Evolutionary conservation across 108 stramenopile genomes (phyloP), one percentile per base, ranked within the genome.

Genomic region (Parmales sp.): DNA sequence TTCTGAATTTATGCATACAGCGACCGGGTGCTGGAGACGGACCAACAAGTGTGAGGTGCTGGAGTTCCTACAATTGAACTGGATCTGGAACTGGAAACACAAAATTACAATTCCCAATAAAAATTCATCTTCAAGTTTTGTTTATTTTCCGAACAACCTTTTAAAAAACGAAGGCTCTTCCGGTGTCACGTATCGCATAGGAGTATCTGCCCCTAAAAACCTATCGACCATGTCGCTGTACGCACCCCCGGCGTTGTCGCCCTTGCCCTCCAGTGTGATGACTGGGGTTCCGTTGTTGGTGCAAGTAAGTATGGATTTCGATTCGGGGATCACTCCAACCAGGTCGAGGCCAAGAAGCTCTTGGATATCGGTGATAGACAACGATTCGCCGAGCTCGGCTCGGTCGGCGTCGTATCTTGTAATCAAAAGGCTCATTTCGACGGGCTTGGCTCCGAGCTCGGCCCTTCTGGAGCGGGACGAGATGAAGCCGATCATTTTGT

Each of bases 401-500:
- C 82, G 70, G 22, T 65, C 77, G 23, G 79, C 67, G 79, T 80
- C 82, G 74, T 86, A 86, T 26, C 84, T 60, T 18, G 79, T 86
- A 51, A 86, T 83, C 39, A 86, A 71, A 11, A 80, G 50, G 0
- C 79, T 74, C 51, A 65, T 71, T 19, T 54, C 39, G 36, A 82
- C 83, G 20, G 82, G 68, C 19, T 22, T 26, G 29, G 60, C 37
- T 19, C 82, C 84, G 38, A 76, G 51, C 49, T 83, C 85, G 20
- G 85, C 81, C 13, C 82, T 36, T 25, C 81, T 54, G 2, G 79
- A 80, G 22, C 70, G 71, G 50, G 72, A 69, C 68, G 76, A 69
- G 48, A 86, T 80, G 64, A 86, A 86, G 28, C 85, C 85, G 68
- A 86, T 78, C 85, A 86, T 86, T 71, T 86, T 86, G 71, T 86